Base-by-base conservation (phyloP, 2,329 filamentous ascomycete species). In the Fusarium succisae region DNA sequence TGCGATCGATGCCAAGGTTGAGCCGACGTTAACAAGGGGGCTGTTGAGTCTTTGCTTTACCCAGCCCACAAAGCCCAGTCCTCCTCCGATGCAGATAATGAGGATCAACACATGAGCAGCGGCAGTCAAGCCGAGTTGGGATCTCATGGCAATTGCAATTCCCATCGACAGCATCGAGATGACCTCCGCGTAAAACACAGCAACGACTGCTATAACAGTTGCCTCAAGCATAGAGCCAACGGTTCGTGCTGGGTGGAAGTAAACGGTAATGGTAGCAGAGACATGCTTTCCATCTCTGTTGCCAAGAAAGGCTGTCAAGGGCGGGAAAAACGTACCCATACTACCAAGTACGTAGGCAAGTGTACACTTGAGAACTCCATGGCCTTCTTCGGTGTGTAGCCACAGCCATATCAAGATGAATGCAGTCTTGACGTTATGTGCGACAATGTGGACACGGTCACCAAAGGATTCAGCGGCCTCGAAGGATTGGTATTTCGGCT, bases 281-380 rank as follows among this genome's bases (percentile, higher is more conserved):
- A 98, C 92, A 82, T 98, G 96, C 80, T 98, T 98, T 57, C 94
- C 94, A 83, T 98, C 95, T 79, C 95, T 93, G 72, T 92, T 88
- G 17, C 96, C 96, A 22, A 98, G 86, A 64, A 95, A 89, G 13
- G 87, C 84, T 22, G 94, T 91, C 63, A 98, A 87, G 6, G 89
- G 88, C 6, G 92, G 89, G 71, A 94, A 91, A 77, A 98, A 96
- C 0, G 95, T 98, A 41, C 92, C 94, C 82, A 97, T 86, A 76
- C 94, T 97, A 24, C 94, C 96, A 39, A 98, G 83, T 8, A 97
- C 85, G 83, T 98, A 98, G 50, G 95, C 96, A 70, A 98, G 83
- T 38, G 94, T 95, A 85, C 95, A 98, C 83, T 98, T 98, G 78
- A 98, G 85, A 60, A 98, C 93, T 44, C 92, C 93, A 67, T 92